phyloP scores from a whole-genome alignment of 2,329 filamentous ascomycete genomes.

The Scytalidium sp. region DNA sequence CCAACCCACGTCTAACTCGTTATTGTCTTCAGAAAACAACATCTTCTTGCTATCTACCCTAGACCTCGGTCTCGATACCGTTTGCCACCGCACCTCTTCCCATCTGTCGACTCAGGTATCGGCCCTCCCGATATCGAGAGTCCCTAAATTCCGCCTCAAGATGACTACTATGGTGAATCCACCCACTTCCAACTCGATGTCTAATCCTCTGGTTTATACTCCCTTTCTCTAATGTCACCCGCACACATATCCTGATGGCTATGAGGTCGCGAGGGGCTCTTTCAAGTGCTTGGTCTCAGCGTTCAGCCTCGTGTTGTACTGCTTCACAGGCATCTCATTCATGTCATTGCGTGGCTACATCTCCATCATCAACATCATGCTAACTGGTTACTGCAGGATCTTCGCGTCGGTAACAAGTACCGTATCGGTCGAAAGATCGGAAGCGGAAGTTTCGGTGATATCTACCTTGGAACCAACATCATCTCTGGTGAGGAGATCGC shows the following conservation, averaged over 20 bases:
- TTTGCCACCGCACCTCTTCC: not conserved
- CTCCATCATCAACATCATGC: not conserved
- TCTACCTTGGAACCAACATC: conserved; percentile 99
- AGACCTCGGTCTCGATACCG: not conserved
- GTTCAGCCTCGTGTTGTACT: conserved; percentile 22
- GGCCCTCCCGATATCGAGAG: conserved; percentile 26
- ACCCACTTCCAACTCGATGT: conserved; percentile 33
- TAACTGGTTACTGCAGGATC: conserved; percentile 62
- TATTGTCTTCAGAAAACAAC: not conserved
- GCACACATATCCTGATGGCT: conserved; percentile 22
- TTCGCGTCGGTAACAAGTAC: conserved; percentile 99
- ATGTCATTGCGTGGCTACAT: conserved; percentile 17
- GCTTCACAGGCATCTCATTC: conserved; percentile 2
- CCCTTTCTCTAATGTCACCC: conserved; percentile 31
- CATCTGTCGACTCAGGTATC: conserved; percentile 25
- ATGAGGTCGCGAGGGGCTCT: conserved; percentile 11
- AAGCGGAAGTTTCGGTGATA: conserved; percentile 95
- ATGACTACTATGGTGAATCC: conserved; percentile 62
- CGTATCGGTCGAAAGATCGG: conserved; percentile 99
- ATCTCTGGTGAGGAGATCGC: conserved; percentile 99
- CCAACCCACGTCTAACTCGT: not conserved
- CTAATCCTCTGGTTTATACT: conserved; percentile 35
- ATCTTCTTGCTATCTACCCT: not conserved
- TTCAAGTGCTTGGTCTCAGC: conserved; percentile 9
- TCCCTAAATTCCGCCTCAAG: conserved; percentile 33